These are phyloP conservation scores for Baorangia bicolor DNA, from an alignment of 768 basidiomycete species.

Conservation along the genomic window DNA sequence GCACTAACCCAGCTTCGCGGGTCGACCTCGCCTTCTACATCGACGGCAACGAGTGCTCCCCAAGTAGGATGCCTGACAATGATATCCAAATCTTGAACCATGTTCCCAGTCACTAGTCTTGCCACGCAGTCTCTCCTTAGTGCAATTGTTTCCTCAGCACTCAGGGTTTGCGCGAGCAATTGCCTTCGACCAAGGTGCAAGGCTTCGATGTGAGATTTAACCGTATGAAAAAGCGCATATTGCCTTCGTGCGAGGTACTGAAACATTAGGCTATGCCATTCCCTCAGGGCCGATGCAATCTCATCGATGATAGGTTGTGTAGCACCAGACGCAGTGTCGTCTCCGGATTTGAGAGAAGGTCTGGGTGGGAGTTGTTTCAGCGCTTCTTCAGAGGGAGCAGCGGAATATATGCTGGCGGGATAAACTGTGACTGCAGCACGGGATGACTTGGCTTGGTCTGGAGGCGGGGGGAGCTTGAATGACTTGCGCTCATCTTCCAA, in stretches of 20 bases:
- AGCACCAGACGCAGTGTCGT: constrained; percentile 84
- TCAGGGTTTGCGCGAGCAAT: constrained; percentile 82
- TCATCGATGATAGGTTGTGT: constrained; percentile 93
- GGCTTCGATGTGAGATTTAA: constrained; percentile 86
- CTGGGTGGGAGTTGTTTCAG: constrained; percentile 81
- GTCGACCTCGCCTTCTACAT: constrained; percentile 81
- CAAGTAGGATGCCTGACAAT: constrained; percentile 95
- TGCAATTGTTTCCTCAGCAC: constrained; percentile 78
- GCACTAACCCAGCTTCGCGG: constrained; percentile 85
- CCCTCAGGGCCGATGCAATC: constrained; percentile 92
- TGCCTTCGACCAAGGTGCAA: constrained; percentile 91
- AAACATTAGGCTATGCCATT: constrained; percentile 94
- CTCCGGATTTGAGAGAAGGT: constrained; percentile 92
- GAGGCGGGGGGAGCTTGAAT: constrained; percentile 70
- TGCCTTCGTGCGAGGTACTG: constrained; percentile 87
- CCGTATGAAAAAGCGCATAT: constrained; percentile 83
- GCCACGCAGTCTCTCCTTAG: constrained; percentile 86
- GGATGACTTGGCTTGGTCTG: constrained; percentile 72
- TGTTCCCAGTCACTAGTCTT: constrained; percentile 83
- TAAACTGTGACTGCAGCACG: constrained; percentile 73
- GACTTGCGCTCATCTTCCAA: constrained; percentile 61
- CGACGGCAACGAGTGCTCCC: constrained; percentile 88
- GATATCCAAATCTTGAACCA: constrained; percentile 89
- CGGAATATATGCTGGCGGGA: constrained; percentile 72
- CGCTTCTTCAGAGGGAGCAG: constrained; percentile 63